Conservation (phyloP, 805 yeast genomes). For the Hanseniaspora clermontiae region DNA sequence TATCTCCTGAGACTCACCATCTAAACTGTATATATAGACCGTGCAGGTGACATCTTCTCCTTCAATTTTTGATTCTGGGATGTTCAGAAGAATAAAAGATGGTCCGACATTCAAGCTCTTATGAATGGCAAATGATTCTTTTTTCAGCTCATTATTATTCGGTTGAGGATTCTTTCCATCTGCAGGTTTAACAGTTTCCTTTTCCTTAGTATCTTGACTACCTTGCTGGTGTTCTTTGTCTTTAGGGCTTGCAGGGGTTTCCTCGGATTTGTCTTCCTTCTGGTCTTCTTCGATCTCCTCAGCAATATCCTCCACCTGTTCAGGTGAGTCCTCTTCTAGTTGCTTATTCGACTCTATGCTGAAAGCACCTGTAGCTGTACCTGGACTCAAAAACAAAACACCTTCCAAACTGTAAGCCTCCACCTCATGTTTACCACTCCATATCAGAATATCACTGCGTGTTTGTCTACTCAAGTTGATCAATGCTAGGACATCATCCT, state of each 20-base stretch:
- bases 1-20: conserved; percentile 54
- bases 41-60: conserved; percentile 52
- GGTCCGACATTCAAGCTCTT: conserved; percentile 1
- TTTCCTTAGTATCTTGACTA: not conserved
- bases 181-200: not conserved
- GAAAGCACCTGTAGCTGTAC: conserved; percentile 89
- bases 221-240: conserved; percentile 17
- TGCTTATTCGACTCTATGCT: conserved; percentile 39
- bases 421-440: conserved; percentile 88
- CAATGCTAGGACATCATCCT: conserved; percentile 73
- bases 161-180: conserved; percentile 9
- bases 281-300: conserved; percentile 21
- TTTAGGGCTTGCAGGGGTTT: too few species aligned
- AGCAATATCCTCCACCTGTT: conserved; percentile 14
- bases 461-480: conserved; percentile 74
- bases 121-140: not conserved
- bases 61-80: conserved; percentile 19
- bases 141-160: conserved; percentile 11
- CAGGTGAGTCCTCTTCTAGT: too few species aligned
- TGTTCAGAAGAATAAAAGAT: conserved; percentile 4
- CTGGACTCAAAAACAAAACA: conserved; percentile 89
- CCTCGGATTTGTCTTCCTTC: conserved; percentile 25
- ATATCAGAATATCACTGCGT: conserved; percentile 79
- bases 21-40: conserved; percentile 67
- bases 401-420: conserved; percentile 91